Evolutionary conservation across 768 basidiomycete species (phyloP).

Genomic region (Lentinula boryana): DNA sequence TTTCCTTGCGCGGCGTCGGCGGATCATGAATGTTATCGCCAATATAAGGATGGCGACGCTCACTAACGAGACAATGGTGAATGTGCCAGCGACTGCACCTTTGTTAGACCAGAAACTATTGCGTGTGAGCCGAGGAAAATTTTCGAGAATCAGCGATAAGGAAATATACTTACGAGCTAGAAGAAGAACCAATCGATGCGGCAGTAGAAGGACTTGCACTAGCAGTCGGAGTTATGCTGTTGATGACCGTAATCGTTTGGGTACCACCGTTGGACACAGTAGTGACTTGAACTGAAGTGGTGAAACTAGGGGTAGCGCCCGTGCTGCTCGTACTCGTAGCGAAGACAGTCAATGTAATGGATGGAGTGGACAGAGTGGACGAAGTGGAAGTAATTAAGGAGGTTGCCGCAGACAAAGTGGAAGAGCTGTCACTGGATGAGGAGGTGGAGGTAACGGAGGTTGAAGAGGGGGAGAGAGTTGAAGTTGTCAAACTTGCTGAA

Average conservation of each 20-base stretch:
- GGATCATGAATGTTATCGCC: background rate
- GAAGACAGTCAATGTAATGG: background rate
- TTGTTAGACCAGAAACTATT: slow-evolving; percentile 34
- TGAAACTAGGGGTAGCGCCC: background rate
- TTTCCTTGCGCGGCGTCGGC: background rate
- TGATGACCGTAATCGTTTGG: background rate
- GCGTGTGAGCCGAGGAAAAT: background rate
- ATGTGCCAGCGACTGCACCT: slow-evolving; percentile 35
- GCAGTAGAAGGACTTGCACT: background rate
- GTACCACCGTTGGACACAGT: background rate
- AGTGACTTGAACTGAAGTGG: slow-evolving; percentile 1
- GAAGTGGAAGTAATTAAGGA: background rate
- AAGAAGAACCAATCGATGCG: background rate
- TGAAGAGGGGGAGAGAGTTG: background rate
- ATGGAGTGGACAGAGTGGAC: background rate
- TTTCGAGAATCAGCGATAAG: background rate
- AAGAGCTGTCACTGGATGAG: background rate
- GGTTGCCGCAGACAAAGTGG: background rate
- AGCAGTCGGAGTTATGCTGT: background rate
- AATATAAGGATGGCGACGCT: slow-evolving; percentile 21
- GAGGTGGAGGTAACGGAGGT: background rate
- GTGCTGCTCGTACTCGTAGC: background rate
- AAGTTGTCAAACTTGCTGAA: background rate
- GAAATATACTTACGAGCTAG: background rate
- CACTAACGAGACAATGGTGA: slow-evolving; percentile 29